Base-by-base conservation (phyloP, 495 filamentous ascomycete genomes). In the Penicillium waksmanii region DNA sequence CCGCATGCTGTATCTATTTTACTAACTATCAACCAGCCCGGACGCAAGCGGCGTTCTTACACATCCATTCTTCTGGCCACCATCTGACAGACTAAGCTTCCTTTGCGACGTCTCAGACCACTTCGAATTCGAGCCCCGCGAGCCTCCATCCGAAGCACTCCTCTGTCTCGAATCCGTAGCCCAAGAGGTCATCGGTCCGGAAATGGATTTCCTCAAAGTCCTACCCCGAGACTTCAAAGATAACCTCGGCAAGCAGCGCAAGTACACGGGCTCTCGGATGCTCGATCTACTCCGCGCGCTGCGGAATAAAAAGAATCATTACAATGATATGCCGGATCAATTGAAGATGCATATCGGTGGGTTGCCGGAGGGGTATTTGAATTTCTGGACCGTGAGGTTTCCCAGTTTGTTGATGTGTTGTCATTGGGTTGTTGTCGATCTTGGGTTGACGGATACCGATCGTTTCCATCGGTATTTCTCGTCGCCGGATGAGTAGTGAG, bases 271-370 rank as follows among this genome's bases (percentile, higher is more conserved):
- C 0, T 81, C 81, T 0, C 84, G 84, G 46, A 82, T 98, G 72
- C 75, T 98, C 51, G 95, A 98, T 77, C 78, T 98, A 19, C 73
- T 98, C 21, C 85, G 95, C 6, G 96, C 92, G 9, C 76, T 98
- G 58, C 81, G 95, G n/a, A 98, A 98, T 71, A 98, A 98, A 82
- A 87, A 88, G 60, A 90, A 95, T 59, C 94, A 98, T 73, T 96
- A 94, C 73, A 89, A 97, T 59, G 90, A 97, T 61, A 87, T 98
- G 85, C 85, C 89, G 10, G 88, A 91, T 10, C 70, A 85, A 46
- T 83, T 96, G 57, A 92, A 93, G 77, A 74, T 79, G 27, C 81
- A 87, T 64, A 91, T 97, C 54, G 94, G 93, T 1, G 76, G 87
- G 5, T 68, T 96, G 63, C 90, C 93, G 0, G 89, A 90, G 21